Evolutionary conservation across 2,329 filamentous ascomycete species (phyloP).

Genomic region (Rutstroemia sp.): DNA sequence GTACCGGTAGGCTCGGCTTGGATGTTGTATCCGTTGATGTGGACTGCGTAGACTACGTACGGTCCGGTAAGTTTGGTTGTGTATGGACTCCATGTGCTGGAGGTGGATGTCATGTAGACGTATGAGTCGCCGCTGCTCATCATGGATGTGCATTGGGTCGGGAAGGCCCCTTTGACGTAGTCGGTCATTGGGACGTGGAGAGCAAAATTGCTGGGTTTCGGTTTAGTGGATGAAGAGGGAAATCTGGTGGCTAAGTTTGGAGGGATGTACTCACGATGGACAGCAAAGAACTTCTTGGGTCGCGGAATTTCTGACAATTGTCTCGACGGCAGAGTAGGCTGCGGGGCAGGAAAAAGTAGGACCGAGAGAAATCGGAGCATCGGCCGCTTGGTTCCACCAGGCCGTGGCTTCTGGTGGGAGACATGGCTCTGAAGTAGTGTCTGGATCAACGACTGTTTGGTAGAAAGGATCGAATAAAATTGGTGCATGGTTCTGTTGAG

Average conservation of each 20-base stretch:
- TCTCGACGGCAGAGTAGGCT: background rate
- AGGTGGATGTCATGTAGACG: background rate
- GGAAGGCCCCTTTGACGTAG: background rate
- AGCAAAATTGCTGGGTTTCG: background rate
- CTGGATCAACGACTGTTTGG: background rate
- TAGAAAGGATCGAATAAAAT: slow-evolving; percentile 2
- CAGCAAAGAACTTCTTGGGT: background rate
- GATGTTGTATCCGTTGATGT: background rate
- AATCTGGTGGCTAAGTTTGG: background rate
- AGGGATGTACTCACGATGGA: background rate
- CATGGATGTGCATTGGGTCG: slow-evolving; percentile 1
- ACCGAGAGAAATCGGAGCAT: background rate
- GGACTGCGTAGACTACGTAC: background rate
- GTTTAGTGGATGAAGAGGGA: background rate
- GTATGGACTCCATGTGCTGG: background rate
- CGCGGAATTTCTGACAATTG: background rate
- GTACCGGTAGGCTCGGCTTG: background rate
- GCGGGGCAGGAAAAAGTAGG: background rate
- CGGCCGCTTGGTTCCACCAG: background rate
- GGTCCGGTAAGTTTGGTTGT: background rate
- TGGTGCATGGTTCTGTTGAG: background rate
- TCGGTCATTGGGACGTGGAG: background rate
- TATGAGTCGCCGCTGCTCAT: background rate
- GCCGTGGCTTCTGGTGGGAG: slow-evolving; percentile 2
- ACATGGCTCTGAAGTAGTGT: background rate